phyloP scores from a whole-genome alignment of 768 basidiomycete genomes.

The Termitomyces sp. region DNA sequence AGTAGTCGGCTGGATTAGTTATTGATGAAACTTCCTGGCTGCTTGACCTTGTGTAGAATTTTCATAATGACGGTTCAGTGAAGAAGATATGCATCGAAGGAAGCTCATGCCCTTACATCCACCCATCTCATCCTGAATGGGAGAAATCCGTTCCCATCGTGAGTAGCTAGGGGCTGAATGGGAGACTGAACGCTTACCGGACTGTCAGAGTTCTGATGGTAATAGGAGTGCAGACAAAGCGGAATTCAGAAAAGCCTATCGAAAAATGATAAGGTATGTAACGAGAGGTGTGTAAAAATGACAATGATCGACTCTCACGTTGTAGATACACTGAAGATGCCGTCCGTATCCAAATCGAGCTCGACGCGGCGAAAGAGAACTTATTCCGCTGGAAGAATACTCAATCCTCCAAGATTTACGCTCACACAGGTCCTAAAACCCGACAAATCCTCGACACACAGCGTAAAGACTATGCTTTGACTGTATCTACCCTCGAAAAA shows the following conservation, averaged over 20 bases:
- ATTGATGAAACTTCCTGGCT: not conserved
- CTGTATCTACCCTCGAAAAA: not conserved
- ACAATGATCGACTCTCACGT: not conserved
- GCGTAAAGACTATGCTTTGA: not conserved
- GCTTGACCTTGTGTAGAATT: not conserved
- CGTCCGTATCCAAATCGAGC: conserved; percentile 10
- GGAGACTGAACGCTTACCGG: not conserved
- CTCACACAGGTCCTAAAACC: not conserved
- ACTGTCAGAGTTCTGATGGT: not conserved
- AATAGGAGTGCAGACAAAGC: not conserved
- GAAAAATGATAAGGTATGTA: conserved; percentile 5
- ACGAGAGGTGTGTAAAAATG: too few relatives aligned
- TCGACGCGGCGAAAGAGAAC: not conserved
- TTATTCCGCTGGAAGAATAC: conserved; percentile 7
- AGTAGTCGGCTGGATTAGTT: not conserved
- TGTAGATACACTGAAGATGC: conserved; percentile 1
- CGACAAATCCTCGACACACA: conserved; percentile 1
- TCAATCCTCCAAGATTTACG: conserved; percentile 1
- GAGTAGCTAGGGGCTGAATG: not conserved
- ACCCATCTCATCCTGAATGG: not conserved
- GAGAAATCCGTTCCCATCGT: not conserved
- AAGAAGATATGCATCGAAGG: not conserved
- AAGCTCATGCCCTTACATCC: not conserved
- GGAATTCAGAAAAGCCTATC: not conserved
- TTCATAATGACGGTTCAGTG: not conserved